phyloP scores from a whole-genome alignment of 2,329 filamentous ascomycete genomes.

The Chalaropsis ovoidea region DNA sequence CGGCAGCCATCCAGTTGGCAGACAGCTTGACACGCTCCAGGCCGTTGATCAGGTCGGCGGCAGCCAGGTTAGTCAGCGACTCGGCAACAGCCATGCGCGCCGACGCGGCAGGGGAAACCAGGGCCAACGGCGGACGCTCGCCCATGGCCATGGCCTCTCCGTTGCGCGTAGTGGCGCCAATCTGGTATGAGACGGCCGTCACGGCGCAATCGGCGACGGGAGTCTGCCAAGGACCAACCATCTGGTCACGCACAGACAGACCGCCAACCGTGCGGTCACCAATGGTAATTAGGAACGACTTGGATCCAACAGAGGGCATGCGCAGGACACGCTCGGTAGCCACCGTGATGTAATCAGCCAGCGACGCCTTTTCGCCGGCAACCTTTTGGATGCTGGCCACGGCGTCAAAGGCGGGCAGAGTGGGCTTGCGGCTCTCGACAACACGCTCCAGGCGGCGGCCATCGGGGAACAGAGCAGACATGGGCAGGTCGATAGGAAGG shows the following conservation, averaged over 20 bases:
- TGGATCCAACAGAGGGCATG: conserved; percentile 86
- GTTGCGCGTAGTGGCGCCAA: conserved; percentile 55
- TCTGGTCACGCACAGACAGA: conserved; percentile 78
- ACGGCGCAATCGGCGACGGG: conserved; percentile 92
- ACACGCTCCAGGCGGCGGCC: conserved; percentile 69
- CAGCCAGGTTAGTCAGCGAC: conserved; percentile 84
- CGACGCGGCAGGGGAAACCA: conserved; percentile 82
- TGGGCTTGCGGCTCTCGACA: conserved; percentile 59
- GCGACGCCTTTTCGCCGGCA: conserved; percentile 44
- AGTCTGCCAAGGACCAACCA: conserved; percentile 93
- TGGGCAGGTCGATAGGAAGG: conserved; percentile 76
- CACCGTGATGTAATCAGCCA: conserved; percentile 47
- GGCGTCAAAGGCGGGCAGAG: conserved; percentile 62
- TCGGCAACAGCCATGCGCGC: conserved; percentile 95
- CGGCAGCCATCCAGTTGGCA: conserved; percentile 99
- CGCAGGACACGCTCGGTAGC: conserved; percentile 73
- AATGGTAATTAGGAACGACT: conserved; percentile 94
- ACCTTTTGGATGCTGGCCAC: conserved; percentile 53
- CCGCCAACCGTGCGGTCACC: conserved; percentile 87
- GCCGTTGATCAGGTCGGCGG: conserved; percentile 58
- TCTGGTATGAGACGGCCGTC: conserved; percentile 68
- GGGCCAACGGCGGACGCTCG: conserved; percentile 76
- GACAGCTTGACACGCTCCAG: conserved; percentile 76
- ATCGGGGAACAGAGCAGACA: conserved; percentile 80
- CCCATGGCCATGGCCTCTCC: conserved; percentile 99